phyloP scores from a whole-genome alignment of 2,329 filamentous ascomycete species.

The Cryphonectria radicalis region DNA sequence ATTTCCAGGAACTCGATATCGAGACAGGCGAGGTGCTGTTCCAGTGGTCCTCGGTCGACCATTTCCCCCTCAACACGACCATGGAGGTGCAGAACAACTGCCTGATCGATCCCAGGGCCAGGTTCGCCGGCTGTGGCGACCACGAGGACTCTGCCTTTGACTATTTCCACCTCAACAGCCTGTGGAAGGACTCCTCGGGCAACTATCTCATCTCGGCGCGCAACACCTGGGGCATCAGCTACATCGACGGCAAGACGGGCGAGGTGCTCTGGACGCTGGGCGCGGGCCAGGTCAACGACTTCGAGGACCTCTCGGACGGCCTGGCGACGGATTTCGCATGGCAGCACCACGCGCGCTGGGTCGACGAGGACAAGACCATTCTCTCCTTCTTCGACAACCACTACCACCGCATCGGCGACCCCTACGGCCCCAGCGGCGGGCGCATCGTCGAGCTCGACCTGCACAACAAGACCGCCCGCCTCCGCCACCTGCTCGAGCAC shows the following conservation, averaged over 20 bases:
- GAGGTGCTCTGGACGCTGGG: slow-evolving; percentile 44
- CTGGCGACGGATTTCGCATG: slow-evolving; percentile 43
- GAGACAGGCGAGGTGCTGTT: slow-evolving; percentile 44
- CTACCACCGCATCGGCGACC: slow-evolving; percentile 28
- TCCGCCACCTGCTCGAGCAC: slow-evolving; percentile 39
- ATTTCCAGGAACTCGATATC: slow-evolving; percentile 46
- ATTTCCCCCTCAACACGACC: slow-evolving; percentile 21
- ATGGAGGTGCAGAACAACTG: slow-evolving; percentile 30
- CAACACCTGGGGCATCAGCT: slow-evolving; percentile 37
- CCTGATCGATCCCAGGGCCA: slow-evolving; percentile 18
- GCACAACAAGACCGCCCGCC: slow-evolving; percentile 35
- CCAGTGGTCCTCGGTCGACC: slow-evolving; percentile 36
- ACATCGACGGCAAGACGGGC: slow-evolving; percentile 34
- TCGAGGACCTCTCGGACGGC: slow-evolving; percentile 41
- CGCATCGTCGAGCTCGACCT: slow-evolving; percentile 36
- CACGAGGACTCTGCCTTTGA: slow-evolving; percentile 36
- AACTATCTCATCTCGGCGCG: slow-evolving; percentile 45
- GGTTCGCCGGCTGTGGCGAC: slow-evolving; percentile 28
- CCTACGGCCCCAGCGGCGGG: slow-evolving; percentile 32
- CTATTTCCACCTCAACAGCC: slow-evolving; percentile 45
- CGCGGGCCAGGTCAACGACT: slow-evolving; percentile 39
- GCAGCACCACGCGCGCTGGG: slow-evolving; percentile 44
- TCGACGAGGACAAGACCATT: slow-evolving; percentile 30
- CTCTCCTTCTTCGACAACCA: slow-evolving; percentile 46
- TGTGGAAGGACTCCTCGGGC: slow-evolving; percentile 40